Conservation (phyloP, 805 yeast species). For the Wickerhamomyces rabaulensis region DNA sequence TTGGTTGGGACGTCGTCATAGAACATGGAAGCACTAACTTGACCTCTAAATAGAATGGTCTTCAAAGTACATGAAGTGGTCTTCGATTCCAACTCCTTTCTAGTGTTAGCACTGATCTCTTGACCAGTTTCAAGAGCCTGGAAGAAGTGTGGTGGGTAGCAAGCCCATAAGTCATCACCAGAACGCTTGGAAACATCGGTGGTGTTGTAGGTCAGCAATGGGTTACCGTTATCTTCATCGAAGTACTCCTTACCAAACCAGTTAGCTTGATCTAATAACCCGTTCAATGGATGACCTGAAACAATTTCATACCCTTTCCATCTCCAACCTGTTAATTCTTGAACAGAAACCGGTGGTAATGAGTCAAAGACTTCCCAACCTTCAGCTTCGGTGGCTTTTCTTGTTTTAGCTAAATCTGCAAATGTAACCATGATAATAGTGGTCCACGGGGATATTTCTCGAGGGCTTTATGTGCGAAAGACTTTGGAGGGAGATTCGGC, state of each 20-base stretch:
- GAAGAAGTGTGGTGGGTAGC: background rate
- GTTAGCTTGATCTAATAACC: background rate
- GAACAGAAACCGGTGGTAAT: background rate
- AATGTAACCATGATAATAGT: background rate
- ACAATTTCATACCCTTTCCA: constrained; percentile 1
- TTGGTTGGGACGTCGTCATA: background rate
- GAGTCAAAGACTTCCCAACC: background rate
- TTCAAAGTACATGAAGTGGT: background rate
- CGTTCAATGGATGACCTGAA: constrained; percentile 1
- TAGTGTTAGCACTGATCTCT: background rate
- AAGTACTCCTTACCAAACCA: constrained; percentile 1
- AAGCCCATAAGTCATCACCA: constrained; percentile 1
- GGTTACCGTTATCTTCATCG: constrained; percentile 1
- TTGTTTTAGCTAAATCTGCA: background rate
- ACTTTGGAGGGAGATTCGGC: too few species aligned
- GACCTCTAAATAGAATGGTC: background rate
- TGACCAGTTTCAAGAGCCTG: background rate
- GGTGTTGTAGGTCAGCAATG: background rate
- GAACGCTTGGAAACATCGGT: too few species aligned
- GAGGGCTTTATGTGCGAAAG: too few species aligned
- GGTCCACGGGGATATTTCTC: too few species aligned
- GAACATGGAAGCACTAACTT: background rate
- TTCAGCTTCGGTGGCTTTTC: background rate
- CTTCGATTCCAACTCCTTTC: background rate
- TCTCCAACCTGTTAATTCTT: constrained; percentile 1